Conservation (phyloP, 2,329 filamentous ascomycete genomes). For the Xylariaceae sp. region DNA sequence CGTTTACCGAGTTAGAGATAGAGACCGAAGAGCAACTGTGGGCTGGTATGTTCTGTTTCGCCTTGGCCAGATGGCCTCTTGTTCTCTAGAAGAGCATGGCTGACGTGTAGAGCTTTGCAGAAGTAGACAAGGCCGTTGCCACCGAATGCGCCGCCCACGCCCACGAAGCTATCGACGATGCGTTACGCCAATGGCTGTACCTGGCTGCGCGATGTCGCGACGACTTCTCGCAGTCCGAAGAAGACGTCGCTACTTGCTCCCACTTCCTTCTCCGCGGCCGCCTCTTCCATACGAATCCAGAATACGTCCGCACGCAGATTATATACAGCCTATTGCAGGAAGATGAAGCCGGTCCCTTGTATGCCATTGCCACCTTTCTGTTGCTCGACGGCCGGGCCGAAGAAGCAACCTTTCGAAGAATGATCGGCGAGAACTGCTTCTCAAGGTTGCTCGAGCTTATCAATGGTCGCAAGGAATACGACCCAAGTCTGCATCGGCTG, state of each 20-base stretch:
- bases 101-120: conserved; percentile 26
- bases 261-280: conserved; percentile 71
- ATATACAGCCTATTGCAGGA: conserved; percentile 89
- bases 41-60: conserved; percentile 59
- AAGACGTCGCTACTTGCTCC: conserved; percentile 76
- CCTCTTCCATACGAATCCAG: conserved; percentile 69
- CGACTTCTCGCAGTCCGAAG: conserved; percentile 69
- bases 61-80: conserved; percentile 4
- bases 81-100: conserved; percentile 1
- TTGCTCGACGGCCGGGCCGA: conserved; percentile 80
- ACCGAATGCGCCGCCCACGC: conserved; percentile 38
- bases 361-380: conserved; percentile 78
- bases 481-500: conserved; percentile 70
- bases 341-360: conserved; percentile 74
- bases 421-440: conserved; percentile 85
- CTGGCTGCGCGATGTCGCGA: conserved; percentile 74
- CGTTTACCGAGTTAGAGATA: conserved; percentile 39
- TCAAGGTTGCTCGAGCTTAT: conserved; percentile 79
- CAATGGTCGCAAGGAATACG: conserved; percentile 57
- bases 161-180: conserved; percentile 70
- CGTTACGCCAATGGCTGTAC: conserved; percentile 76
- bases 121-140: conserved; percentile 43
- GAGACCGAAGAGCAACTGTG: conserved; percentile 86
- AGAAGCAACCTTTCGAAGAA: conserved; percentile 75
- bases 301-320: conserved; percentile 90